phyloP scores from a whole-genome alignment of 179 eudicot genomes.

The Patellifolia procumbens region DNA sequence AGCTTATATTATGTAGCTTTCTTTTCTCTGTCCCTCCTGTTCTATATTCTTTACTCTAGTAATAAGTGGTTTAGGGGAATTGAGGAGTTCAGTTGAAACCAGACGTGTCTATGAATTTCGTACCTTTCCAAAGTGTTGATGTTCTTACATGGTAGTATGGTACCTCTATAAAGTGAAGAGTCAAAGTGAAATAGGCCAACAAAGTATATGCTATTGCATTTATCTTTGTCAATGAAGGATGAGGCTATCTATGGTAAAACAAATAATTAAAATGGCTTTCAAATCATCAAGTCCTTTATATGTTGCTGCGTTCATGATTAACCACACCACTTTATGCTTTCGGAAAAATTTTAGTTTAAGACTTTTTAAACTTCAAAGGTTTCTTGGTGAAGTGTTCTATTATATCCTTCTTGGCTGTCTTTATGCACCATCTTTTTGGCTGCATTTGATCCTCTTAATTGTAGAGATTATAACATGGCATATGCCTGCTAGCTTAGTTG shows the following conservation, averaged over 20 bases:
- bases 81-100: background rate
- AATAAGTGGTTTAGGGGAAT: background rate
- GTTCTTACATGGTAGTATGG: background rate
- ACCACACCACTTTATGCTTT: background rate
- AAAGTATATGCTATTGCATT: constrained; percentile 2
- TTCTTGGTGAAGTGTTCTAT: background rate
- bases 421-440: background rate
- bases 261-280: background rate
- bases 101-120: background rate
- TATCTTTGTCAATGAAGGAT: background rate
- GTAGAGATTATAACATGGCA: background rate
- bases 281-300: background rate
- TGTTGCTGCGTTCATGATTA: background rate
- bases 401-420: background rate
- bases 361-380: background rate
- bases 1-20: background rate
- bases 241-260: constrained; percentile 5
- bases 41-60: background rate
- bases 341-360: background rate
- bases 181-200: background rate
- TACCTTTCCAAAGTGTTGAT: too few relatives aligned
- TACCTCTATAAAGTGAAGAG: background rate
- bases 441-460: background rate
- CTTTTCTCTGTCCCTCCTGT: background rate
- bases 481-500: too few relatives aligned